Percentiles rank a stretch among this genome's conserved stretches.
Conservation (phyloP, 176 grass and related monocot species). For the Dactylis glomerata region DNA sequence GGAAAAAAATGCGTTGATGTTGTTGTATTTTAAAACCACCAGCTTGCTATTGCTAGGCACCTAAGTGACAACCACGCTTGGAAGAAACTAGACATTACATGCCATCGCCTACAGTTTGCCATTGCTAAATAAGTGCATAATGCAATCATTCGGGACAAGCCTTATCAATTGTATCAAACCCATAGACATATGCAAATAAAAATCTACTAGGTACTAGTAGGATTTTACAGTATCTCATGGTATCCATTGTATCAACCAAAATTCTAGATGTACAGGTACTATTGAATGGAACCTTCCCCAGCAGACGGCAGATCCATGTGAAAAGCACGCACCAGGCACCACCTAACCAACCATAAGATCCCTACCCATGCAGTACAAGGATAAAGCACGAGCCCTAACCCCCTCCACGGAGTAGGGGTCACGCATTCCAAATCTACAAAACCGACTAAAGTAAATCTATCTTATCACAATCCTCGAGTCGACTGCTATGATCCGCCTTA, state of each 20-base stretch:
- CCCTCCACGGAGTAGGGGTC: background rate
- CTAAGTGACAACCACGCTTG: conserved; percentile 1
- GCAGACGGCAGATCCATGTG: conserved; percentile 17
- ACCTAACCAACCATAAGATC: background rate
- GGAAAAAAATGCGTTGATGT: no score
- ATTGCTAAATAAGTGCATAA: background rate
- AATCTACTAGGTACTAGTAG: background rate
- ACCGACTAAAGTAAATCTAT: background rate
- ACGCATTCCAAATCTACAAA: conserved; percentile 26
- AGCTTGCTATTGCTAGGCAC: background rate
- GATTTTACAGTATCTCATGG: background rate
- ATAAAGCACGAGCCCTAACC: background rate
- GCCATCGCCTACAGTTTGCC: background rate
- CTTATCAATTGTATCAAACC: background rate
- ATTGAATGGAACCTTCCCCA: background rate
- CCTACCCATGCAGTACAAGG: background rate
- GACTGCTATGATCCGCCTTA: background rate
- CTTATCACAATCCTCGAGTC: background rate
- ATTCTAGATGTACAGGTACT: background rate
- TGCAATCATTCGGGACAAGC: background rate
- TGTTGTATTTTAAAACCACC: background rate
- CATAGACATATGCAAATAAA: background rate
- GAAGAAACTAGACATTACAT: background rate
- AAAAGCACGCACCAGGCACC: background rate
- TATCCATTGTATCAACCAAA: background rate